Base-by-base conservation (phyloP, 2,329 filamentous ascomycete genomes). In the Dothiorella sarmentorum region DNA sequence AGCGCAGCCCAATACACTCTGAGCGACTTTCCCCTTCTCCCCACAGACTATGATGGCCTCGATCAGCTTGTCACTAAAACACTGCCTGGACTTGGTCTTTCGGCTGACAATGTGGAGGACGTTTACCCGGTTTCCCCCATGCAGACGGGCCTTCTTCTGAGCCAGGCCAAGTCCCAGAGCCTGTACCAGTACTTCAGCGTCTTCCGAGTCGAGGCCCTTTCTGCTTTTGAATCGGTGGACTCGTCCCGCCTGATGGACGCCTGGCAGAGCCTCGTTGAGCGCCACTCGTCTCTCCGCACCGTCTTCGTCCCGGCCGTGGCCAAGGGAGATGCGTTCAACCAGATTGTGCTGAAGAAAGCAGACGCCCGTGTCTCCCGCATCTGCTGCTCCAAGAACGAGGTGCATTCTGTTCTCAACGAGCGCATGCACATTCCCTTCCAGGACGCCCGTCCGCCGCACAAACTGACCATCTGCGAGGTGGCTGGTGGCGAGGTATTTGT, bases 401-500 rank as follows among this genome's bases (percentile, higher is more conserved):
- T 31, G 20, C 26, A 35, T 13, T 31, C 51, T 18, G 22, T 31
- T 24, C 58, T 72, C 52, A 31, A 33, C 44, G 70, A 67, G 35
- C 65, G 66, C 24, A 66, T 45, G 29, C 26, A 44, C 27, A 38
- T 40, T 4, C 44, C 44, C 9, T 29, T 69, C 29, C 67, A 71
- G 42, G 71, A 67, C 53, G 61, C 65, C 24, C 61, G 69, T 13
- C 73, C 79, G 3, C 74, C 78, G 24, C 76, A 82, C 63, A 35
- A 42, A 18, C 51, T 55, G 18, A 31, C 35, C 37, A 42, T 55
- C 15, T 40, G 26, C n/a, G 51, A 29, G 35, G 35, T 31, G 13
- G 24, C 35, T 29, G 15, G 13, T 15, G 29, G 51, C 4, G 27
- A 33, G 7, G 31, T 29, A 10, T 35, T 42, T 18, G 26, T 43